A percentile compares a stretch with the other conserved stretches of the same genome.
phyloP scores from a whole-genome alignment of 225 moss, liverwort and hornwort species.

The Pleurozium schreberi region DNA sequence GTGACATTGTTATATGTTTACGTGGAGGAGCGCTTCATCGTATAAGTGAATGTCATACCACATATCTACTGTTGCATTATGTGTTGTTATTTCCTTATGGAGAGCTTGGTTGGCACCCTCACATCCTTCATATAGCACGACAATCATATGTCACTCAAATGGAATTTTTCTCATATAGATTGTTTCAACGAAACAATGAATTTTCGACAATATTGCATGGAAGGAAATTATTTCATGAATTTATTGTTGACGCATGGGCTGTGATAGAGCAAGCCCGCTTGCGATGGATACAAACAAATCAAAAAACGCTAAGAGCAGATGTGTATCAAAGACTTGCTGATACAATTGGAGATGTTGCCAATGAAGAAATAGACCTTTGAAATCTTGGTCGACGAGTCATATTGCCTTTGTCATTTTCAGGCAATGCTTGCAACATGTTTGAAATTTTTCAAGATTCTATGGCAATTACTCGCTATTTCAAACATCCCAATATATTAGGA shows the following conservation, averaged over 20 bases:
- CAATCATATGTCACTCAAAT: background rate
- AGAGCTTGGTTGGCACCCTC: no score
- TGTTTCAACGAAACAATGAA: background rate
- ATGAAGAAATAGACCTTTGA: background rate
- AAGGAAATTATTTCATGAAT: background rate
- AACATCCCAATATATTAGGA: background rate
- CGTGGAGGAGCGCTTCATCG: no score
- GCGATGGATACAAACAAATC: background rate
- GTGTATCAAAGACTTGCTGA: background rate
- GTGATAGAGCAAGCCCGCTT: accelerated
- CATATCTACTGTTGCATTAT: no score
- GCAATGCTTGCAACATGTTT: background rate
- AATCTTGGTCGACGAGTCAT: background rate
- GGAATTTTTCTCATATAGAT: background rate
- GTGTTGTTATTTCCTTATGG: no score
- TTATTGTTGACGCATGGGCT: background rate
- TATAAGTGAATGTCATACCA: no score
- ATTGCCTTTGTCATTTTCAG: background rate
- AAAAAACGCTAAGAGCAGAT: background rate
- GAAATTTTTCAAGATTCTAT: background rate
- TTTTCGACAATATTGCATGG: background rate
- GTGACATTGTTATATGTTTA: no score
- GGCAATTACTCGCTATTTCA: background rate
- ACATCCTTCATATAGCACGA: no score
- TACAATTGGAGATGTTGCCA: background rate